Evolutionary conservation across 208 protist species (phyloP).

Genomic region (Wallacemonas sp.): DNA sequence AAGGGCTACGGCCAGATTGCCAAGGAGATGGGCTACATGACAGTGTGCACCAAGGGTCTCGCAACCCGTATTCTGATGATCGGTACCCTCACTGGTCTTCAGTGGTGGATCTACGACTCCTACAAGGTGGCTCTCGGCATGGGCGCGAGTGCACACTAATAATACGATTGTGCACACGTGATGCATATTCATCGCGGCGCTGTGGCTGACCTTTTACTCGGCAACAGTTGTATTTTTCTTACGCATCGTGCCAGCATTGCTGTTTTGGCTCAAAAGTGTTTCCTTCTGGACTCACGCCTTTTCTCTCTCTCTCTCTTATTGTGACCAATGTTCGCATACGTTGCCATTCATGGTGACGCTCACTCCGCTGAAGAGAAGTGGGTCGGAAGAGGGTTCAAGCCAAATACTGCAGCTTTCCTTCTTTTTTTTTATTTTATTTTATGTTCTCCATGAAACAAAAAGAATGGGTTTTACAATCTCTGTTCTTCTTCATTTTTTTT

Average conservation of each 20-base stretch:
- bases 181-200: too few species aligned
- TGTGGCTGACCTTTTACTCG: not conserved
- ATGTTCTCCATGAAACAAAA: slow-evolving; percentile 8
- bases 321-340: not conserved
- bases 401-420: not conserved
- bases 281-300: too few species aligned
- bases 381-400: not conserved
- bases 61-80: slow-evolving; percentile 96
- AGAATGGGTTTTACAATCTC: not conserved
- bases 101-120: slow-evolving; percentile 94
- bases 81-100: slow-evolving; percentile 95
- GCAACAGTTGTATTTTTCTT: too few species aligned
- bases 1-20: slow-evolving; percentile 82
- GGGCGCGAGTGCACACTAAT: slow-evolving; percentile 3
- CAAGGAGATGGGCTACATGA: slow-evolving; percentile 82
- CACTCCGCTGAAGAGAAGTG: too few species aligned
- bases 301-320: not conserved
- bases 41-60: slow-evolving; percentile 89
- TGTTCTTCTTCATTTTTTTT: not conserved
- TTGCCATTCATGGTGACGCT: too few species aligned
- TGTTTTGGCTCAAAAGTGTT: too few species aligned
- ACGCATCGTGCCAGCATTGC: too few species aligned
- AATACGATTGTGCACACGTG: not conserved
- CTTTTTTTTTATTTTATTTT: not conserved
- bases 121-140: slow-evolving; percentile 5